Evolutionary conservation across 2,329 filamentous ascomycete species (phyloP).

Genomic region (Beauveria sp.): DNA sequence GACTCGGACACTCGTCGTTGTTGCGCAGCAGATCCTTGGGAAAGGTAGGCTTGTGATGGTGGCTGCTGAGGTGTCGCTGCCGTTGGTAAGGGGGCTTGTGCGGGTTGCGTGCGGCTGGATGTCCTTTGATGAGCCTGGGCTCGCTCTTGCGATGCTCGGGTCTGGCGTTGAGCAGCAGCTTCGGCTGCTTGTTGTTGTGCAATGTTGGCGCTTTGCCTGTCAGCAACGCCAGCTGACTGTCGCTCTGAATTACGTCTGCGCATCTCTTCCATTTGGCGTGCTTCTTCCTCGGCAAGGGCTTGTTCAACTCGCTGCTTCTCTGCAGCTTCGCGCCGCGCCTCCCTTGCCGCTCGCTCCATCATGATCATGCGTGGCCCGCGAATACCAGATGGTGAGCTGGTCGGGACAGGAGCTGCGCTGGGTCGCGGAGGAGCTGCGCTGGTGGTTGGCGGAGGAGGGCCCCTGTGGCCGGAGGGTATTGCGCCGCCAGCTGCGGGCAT

Average conservation of each 20-base stretch:
- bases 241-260: slow-evolving; percentile 53
- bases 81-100: not conserved
- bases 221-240: slow-evolving; percentile 46
- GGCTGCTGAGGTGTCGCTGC: not conserved
- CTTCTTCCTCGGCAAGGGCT: slow-evolving; percentile 51
- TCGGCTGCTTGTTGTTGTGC: slow-evolving; percentile 26
- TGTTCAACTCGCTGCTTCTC: slow-evolving; percentile 49
- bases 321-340: slow-evolving; percentile 61
- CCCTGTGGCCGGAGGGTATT: slow-evolving; percentile 36
- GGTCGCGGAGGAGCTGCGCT: slow-evolving; percentile 37
- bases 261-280: slow-evolving; percentile 46
- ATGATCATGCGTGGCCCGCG: slow-evolving; percentile 86
- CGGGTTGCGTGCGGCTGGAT: slow-evolving; percentile 10
- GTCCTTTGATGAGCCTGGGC: slow-evolving; percentile 3
- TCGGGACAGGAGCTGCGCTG: slow-evolving; percentile 41
- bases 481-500: slow-evolving; percentile 50
- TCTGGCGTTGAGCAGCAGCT: slow-evolving; percentile 18
- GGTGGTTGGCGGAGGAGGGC: not conserved
- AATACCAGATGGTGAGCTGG: slow-evolving; percentile 57
- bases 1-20: slow-evolving; percentile 16
- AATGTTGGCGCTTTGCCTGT: slow-evolving; percentile 23
- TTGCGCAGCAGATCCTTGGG: slow-evolving; percentile 11
- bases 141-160: slow-evolving; percentile 2
- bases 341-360: slow-evolving; percentile 73
- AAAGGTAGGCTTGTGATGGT: slow-evolving; percentile 11